A percentile compares a stretch with the other conserved stretches of the same genome.
Conservation (phyloP, 1,139 yeast species). For the Zygosaccharomyces sapae region DNA sequence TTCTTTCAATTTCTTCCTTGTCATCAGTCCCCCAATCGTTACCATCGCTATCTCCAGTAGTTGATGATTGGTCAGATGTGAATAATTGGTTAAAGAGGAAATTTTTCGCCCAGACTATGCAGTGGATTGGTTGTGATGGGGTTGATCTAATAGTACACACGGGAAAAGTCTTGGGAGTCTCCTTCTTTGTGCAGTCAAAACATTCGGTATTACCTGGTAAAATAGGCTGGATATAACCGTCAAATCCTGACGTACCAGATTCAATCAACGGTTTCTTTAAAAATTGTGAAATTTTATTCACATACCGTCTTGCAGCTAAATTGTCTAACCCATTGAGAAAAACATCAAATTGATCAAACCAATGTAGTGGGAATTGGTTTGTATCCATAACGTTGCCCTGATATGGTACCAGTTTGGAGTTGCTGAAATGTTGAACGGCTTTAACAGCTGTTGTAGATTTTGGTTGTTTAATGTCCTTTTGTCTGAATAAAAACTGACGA, state of each 20-base stretch:
- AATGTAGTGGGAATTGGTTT: slow-evolving; percentile 60
- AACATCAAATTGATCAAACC: slow-evolving; percentile 77
- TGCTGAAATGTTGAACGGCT: slow-evolving; percentile 75
- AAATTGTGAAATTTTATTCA: slow-evolving; percentile 75
- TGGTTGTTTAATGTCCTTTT: slow-evolving; percentile 80
- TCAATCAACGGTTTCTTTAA: slow-evolving; percentile 77
- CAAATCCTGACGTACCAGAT: slow-evolving; percentile 91
- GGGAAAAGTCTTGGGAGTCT: slow-evolving; percentile 85
- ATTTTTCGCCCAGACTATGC: slow-evolving; percentile 96
- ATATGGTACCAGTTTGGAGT: slow-evolving; percentile 67
- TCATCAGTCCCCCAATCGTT: slow-evolving; percentile 56
- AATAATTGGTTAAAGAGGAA: slow-evolving; percentile 80
- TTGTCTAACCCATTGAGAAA: slow-evolving; percentile 95
- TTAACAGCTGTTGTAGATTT: slow-evolving; percentile 78
- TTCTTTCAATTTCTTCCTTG: slow-evolving; percentile 61
- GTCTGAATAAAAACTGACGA: slow-evolving; percentile 85
- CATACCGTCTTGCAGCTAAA: slow-evolving; percentile 85
- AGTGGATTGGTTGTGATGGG: slow-evolving; percentile 93
- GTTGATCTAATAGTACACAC: slow-evolving; percentile 96
- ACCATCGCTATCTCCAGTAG: slow-evolving; percentile 42
- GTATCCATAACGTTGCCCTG: slow-evolving; percentile 88
- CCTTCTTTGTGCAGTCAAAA: slow-evolving; percentile 85
- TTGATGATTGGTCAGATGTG: slow-evolving; percentile 39
- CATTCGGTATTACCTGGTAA: slow-evolving; percentile 82
- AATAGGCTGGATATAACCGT: slow-evolving; percentile 92